A percentile compares a stretch with the other conserved stretches of the same genome.
Evolutionary conservation across 2,329 filamentous ascomycete species (phyloP).

Genomic region (Fulvia fulva): DNA sequence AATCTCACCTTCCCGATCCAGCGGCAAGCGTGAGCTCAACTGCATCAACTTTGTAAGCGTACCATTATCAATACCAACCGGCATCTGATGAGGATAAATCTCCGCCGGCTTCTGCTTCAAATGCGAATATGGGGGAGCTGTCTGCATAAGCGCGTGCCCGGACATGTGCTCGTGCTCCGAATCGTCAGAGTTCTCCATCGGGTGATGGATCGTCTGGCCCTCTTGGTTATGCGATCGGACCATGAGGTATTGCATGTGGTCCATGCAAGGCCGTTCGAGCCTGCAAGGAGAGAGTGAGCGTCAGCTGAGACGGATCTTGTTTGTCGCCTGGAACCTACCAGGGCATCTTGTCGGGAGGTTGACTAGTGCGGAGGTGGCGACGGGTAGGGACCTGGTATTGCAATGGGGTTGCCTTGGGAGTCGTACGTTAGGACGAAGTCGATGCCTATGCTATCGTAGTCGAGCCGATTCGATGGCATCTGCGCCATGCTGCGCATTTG

Average conservation of each 20-base stretch:
- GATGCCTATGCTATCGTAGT: constrained; percentile 80
- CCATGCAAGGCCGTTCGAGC: constrained; percentile 92
- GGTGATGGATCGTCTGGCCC: constrained; percentile 33
- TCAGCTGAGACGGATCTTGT: constrained; percentile 26
- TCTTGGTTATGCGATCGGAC: constrained; percentile 51
- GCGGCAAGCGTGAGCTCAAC: constrained; percentile 74
- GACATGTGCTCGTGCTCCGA: constrained; percentile 59
- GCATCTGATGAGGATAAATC: constrained; percentile 66
- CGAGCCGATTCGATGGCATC: constrained; percentile 44
- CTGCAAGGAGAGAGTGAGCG: constrained; percentile 37
- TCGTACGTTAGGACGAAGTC: constrained; percentile 89
- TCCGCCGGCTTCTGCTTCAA: constrained; percentile 54
- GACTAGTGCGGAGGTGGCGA: constrained; percentile 54
- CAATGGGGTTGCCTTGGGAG: constrained; percentile 33
- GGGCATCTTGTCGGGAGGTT: constrained; percentile 3
- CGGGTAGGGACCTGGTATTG: constrained; percentile 50
- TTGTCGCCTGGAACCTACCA: constrained; percentile 16
- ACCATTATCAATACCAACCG: constrained; percentile 65
- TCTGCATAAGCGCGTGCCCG: constrained; percentile 90
- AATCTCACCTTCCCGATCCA: constrained; percentile 71
- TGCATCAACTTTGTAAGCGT: constrained; percentile 80
- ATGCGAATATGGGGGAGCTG: constrained; percentile 71
- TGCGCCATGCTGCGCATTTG: constrained; percentile 24
- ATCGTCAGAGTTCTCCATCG: constrained; percentile 43
- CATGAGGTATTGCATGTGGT: constrained; percentile 77